Evolutionary conservation across 805 yeast genomes (phyloP).

Genomic region (Clavispora asparagi): DNA sequence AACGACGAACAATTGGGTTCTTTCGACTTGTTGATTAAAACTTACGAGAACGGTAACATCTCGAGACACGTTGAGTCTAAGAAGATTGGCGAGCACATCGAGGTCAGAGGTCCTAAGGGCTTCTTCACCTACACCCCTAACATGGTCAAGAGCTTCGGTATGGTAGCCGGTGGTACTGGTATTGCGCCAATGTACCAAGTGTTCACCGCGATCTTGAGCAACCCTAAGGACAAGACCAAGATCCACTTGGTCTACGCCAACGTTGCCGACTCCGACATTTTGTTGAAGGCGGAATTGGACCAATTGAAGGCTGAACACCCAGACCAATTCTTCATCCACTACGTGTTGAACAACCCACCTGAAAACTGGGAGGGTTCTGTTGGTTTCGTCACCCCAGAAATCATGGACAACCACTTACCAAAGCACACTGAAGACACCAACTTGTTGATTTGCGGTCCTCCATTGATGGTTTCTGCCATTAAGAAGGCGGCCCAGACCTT

Average conservation of each 20-base stretch:
- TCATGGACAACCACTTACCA: conserved; percentile 61
- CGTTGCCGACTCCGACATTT: conserved; percentile 71
- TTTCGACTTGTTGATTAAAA: conserved; percentile 81
- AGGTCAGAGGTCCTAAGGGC: conserved; percentile 89
- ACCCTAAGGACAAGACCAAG: conserved; percentile 76
- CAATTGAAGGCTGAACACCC: conserved; percentile 52
- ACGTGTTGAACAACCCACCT: conserved; percentile 71
- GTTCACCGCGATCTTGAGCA: conserved; percentile 69
- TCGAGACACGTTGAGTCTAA: conserved; percentile 68
- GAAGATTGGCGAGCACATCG: conserved; percentile 72
- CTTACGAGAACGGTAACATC: conserved; percentile 81
- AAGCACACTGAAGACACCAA: conserved; percentile 54
- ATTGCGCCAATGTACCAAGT: conserved; percentile 95
- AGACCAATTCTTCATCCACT: conserved; percentile 57
- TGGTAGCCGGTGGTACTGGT: conserved; percentile 98
- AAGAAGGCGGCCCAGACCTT: conserved; percentile 71
- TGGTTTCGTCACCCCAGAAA: conserved; percentile 78
- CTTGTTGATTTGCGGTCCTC: conserved; percentile 89
- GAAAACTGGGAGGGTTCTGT: conserved; percentile 69
- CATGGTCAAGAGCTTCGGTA: conserved; percentile 66
- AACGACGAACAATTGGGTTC: conserved; percentile 73
- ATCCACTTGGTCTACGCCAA: conserved; percentile 77
- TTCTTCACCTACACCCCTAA: conserved; percentile 77
- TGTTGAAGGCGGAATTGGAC: conserved; percentile 77
- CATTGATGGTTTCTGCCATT: conserved; percentile 82